Base-by-base conservation (phyloP, 1,284 basidiomycete genomes). In the Irpex rosettiformis region DNA sequence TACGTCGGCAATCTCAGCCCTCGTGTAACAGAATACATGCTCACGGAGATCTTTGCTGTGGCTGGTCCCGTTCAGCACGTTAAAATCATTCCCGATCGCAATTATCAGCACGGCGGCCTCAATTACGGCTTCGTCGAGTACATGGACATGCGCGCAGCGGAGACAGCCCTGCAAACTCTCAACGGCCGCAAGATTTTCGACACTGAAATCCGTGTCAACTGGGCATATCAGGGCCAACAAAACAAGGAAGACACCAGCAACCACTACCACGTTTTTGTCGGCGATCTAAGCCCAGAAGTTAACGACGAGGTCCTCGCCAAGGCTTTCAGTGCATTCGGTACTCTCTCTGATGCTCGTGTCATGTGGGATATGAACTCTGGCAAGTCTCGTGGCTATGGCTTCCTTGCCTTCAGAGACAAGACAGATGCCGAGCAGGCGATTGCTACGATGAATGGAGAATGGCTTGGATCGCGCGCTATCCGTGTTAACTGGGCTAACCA, bases 331-430 rank as follows among this genome's bases (percentile, higher is more conserved):
- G 92, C 93, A 42, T 98, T 98, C 72, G 93, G 94, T 37, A 93
- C 90, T 58, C 82, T 99, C 74, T 95, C 92, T 59, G 96, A 99
- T 73, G 96, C 96, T 52, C 86, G 96, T 52, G 96, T 99, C 66
- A 99, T 99, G 96, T 98, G 96, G 94, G 96, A 99, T 74, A 96
- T 97, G 93, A 96, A 96, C 79, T 97, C 94, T 59, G 96, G 96
- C 65, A 98, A 98, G 79, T 96, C 93, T 70, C 88, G 93, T 67
- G 93, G 94, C 45, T 97, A 95, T 71, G 93, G 93, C 60, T 96
- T 96, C 81, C 85, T 95, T 63, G 93, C 93, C 10, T 94, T 95
- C 82, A 86, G 94, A 66, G 94, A 97, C 79, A 96, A 96, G 77
- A 91, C 93, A 55, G 96, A 99, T 69, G 97, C 97, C 28, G 96